Conservation (phyloP, 1,284 basidiomycete genomes). For the Ustilago loliicola region DNA sequence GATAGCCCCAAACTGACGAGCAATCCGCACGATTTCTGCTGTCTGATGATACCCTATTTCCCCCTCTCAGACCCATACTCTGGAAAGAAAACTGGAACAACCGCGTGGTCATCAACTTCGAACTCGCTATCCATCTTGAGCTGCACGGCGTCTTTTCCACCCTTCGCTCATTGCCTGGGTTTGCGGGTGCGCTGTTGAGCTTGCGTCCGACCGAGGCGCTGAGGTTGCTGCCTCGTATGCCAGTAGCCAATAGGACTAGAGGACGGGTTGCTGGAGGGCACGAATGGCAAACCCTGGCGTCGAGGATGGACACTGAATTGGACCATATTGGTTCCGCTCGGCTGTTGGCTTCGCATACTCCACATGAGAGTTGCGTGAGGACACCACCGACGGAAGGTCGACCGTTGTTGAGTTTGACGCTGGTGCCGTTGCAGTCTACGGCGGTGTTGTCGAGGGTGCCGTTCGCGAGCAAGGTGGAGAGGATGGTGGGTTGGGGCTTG, state of each 20-base stretch:
- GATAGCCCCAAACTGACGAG: constrained; percentile 27
- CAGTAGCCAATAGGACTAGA: not conserved
- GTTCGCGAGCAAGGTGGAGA: constrained; percentile 12
- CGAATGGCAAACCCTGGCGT: constrained; percentile 34
- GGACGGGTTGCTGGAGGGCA: not conserved
- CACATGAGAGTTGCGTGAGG: constrained; percentile 36
- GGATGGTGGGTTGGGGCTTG: constrained; percentile 8
- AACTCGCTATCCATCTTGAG: constrained; percentile 24
- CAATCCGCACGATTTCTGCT: constrained; percentile 13
- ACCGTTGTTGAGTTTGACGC: constrained; percentile 1
- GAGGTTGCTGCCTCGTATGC: not conserved
- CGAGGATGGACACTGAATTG: constrained; percentile 40
- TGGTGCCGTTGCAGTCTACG: constrained; percentile 13
- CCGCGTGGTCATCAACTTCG: constrained; percentile 36
- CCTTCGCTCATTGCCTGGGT: constrained; percentile 12
- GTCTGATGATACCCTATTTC: constrained; percentile 12
- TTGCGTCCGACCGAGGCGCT: constrained; percentile 14
- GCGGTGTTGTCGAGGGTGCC: constrained; percentile 14
- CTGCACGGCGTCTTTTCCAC: constrained; percentile 21
- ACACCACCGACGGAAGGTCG: constrained; percentile 10
- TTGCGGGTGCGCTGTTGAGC: constrained; percentile 18
- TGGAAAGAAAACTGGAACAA: constrained; percentile 35
- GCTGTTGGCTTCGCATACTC: constrained; percentile 27
- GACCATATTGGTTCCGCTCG: constrained; percentile 36
- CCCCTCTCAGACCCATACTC: constrained; percentile 26